Conservation (phyloP, 1,139 yeast species). For the Geotrichum bryndzae region DNA sequence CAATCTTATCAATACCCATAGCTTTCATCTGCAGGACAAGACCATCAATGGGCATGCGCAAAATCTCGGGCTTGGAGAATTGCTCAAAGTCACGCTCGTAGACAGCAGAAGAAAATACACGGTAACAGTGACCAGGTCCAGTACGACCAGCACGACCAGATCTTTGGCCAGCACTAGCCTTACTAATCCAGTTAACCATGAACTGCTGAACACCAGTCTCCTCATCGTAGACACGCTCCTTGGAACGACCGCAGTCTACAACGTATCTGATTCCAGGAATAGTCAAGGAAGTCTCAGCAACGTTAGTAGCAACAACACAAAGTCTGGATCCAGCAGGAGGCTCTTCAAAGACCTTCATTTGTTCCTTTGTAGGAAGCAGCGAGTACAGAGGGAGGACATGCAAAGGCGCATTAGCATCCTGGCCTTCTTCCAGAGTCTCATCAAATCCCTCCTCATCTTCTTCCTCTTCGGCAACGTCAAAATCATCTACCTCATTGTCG, state of each 20-base stretch:
- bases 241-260: conserved; percentile 90
- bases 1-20: conserved; percentile 89
- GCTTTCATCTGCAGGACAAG: conserved; percentile 90
- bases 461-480: conserved; percentile 42
- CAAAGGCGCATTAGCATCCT: conserved; percentile 72
- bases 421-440: conserved; percentile 68
- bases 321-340: conserved; percentile 84
- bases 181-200: conserved; percentile 86
- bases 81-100: conserved; percentile 79
- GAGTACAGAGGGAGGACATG: conserved; percentile 92
- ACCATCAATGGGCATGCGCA: conserved; percentile 94
- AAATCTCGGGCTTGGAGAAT: conserved; percentile 82
- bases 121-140: conserved; percentile 96
- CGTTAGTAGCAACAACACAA: conserved; percentile 94
- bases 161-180: conserved; percentile 94
- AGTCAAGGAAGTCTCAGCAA: conserved; percentile 95
- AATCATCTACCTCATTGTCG: conserved; percentile 43
- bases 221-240: conserved; percentile 78
- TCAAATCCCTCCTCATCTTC: conserved; percentile 90
- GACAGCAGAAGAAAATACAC: conserved; percentile 91
- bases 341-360: conserved; percentile 81
- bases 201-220: conserved; percentile 89
- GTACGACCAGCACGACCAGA: conserved; percentile 99
- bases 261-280: conserved; percentile 95
- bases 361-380: conserved; percentile 83